Conservation (phyloP, 306 rosid species). For the Castanea mollissima region DNA sequence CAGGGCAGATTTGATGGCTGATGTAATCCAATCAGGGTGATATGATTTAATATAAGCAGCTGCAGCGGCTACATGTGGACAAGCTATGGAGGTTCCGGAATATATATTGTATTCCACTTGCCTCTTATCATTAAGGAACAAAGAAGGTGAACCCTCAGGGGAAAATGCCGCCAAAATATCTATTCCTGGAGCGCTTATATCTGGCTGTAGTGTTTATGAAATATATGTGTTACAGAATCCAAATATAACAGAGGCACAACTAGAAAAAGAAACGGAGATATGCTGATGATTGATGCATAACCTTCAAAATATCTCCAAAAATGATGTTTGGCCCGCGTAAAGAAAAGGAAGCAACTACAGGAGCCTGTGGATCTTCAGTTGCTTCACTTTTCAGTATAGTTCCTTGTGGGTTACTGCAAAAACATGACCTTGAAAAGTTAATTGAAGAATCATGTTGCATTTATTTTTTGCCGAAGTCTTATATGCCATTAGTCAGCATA, state of each 20-base stretch:
- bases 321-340: constrained; percentile 30
- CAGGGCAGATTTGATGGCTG: constrained; percentile 26
- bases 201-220: constrained; percentile 11
- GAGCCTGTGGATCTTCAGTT: background rate
- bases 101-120: background rate
- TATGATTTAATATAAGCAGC: constrained; percentile 28
- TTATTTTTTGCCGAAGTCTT: too few relatives aligned
- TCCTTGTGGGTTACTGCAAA: background rate
- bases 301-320: constrained; percentile 22
- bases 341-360: constrained; percentile 16
- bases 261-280: too few relatives aligned
- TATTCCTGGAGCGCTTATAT: constrained; percentile 30
- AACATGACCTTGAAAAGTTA: background rate
- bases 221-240: background rate
- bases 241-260: too few relatives aligned
- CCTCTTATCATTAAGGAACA: background rate
- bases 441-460: too few relatives aligned
- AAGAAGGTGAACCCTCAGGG: background rate
- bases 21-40: constrained; percentile 23
- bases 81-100: constrained; percentile 41
- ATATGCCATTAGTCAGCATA: too few relatives aligned
- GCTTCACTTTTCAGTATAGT: constrained; percentile 5
- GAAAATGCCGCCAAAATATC: constrained; percentile 37
- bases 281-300: too few relatives aligned
- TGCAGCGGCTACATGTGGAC: constrained; percentile 31